Percentiles rank a stretch among this genome's conserved stretches.
phyloP scores from a whole-genome alignment of 257 asterid genomes.

The Solanum paucissectum region DNA sequence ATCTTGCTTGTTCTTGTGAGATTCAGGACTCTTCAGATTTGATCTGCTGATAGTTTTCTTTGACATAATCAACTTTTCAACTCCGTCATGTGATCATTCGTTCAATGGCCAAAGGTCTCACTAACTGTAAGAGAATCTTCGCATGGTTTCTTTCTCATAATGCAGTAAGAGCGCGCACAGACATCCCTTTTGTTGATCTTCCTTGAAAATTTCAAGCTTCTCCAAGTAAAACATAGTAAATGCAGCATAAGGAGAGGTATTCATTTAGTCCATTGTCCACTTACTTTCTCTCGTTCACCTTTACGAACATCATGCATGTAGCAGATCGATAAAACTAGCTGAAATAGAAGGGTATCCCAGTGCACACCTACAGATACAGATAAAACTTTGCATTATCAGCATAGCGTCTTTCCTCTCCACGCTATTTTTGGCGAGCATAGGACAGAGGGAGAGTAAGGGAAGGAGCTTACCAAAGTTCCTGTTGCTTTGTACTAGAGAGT shows the following conservation, averaged over 20 bases:
- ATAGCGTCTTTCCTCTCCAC: background rate
- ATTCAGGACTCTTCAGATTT: background rate
- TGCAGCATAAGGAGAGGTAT: background rate
- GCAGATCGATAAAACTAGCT: background rate
- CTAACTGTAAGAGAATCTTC: background rate
- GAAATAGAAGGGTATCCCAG: background rate
- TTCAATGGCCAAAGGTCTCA: background rate
- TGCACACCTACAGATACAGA: background rate
- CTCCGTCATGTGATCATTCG: background rate
- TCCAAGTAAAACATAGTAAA: background rate
- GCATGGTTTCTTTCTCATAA: background rate
- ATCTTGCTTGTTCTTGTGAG: background rate
- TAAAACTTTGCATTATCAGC: background rate
- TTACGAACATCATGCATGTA: background rate
- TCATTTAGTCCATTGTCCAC: background rate
- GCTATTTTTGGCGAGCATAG: background rate
- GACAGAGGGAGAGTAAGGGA: background rate
- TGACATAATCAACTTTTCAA: background rate
- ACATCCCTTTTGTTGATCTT: background rate
- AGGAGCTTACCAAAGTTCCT: background rate
- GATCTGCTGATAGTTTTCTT: background rate
- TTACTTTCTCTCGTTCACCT: background rate
- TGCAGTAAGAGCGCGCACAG: background rate
- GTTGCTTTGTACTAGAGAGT: constrained; percentile 33
- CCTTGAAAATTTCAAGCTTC: background rate